These are phyloP conservation scores for Acanthamoeba polyphaga DNA, from an alignment of 208 protist species.

Conservation along the genomic window DNA sequence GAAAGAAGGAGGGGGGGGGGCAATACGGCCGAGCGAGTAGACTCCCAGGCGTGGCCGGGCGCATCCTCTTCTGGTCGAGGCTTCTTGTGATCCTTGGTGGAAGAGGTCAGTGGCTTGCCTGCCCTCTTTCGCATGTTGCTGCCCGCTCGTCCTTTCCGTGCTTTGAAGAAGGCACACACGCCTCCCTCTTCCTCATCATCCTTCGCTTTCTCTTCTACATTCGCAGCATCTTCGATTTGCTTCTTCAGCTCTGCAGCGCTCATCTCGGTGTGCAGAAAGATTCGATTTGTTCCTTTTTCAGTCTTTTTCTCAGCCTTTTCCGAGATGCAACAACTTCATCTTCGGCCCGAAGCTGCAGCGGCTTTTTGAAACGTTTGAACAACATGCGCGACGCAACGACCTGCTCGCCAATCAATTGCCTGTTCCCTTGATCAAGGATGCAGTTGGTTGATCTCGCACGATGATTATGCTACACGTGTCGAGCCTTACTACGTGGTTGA, in stretches of 20 bases:
- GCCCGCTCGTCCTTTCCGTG: neutral
- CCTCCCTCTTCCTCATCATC: conserved; percentile 32
- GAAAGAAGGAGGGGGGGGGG: no score
- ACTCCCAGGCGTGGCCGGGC: neutral
- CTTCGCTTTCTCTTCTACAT: neutral
- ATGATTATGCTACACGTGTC: no score
- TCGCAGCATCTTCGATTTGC: neutral
- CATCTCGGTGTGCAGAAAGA: neutral
- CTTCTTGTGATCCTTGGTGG: conserved; percentile 16
- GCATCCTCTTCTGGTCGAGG: neutral
- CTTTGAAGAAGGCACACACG: conserved; percentile 22
- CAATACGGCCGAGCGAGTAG: neutral
- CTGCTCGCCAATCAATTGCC: no score
- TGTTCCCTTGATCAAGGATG: no score
- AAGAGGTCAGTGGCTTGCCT: neutral
- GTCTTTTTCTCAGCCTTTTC: no score
- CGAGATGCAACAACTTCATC: no score
- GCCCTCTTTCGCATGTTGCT: conserved; percentile 19
- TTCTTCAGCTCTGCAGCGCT: neutral
- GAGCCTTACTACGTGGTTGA: no score
- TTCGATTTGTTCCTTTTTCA: neutral
- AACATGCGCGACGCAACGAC: no score
- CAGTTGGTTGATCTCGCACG: no score
- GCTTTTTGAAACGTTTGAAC: no score
- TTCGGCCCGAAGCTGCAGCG: no score